These are phyloP conservation scores for Xylaria sp. DNA, from an alignment of 2,329 filamentous ascomycete genomes.

Conservation along the genomic window DNA sequence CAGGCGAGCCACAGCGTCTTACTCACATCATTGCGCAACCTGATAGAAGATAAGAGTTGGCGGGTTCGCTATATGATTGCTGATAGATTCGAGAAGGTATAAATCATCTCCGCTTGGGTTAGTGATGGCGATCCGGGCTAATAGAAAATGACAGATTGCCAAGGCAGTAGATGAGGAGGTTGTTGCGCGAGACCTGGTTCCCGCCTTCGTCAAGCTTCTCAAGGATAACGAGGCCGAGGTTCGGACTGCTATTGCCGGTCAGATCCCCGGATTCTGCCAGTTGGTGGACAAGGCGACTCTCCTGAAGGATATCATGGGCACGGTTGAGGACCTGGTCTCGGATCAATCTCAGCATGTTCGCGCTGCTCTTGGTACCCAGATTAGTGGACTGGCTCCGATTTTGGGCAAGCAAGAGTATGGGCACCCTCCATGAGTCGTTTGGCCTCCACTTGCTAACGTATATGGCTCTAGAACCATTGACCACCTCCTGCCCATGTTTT, in stretches of 20 bases:
- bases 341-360: conserved; percentile 96
- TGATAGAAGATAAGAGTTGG: conserved; percentile 99
- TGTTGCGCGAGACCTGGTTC: conserved; percentile 86
- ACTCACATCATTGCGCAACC: conserved; percentile 78
- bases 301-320: conserved; percentile 93
- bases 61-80: conserved; percentile 98
- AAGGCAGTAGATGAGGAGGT: conserved; percentile 98
- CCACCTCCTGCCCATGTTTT: conserved; percentile 95
- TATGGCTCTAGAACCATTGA: conserved; percentile 70
- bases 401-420: conserved; percentile 93
- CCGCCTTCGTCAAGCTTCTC: conserved; percentile 92
- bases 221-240: conserved; percentile 99
- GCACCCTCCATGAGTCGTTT: neutral
- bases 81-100: conserved; percentile 95
- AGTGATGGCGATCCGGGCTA: neutral
- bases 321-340: conserved; percentile 90
- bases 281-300: conserved; percentile 83
- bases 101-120: conserved; percentile 7
- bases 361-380: conserved; percentile 90
- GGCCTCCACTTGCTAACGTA: conserved; percentile 18
- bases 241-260: conserved; percentile 90
- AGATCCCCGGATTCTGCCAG: conserved; percentile 94
- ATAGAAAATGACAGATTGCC: conserved; percentile 61
- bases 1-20: conserved; percentile 93
- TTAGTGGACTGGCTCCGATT: conserved; percentile 93